phyloP scores from a whole-genome alignment of 139 green algal species.

The Limnomonas spitsbergensis region DNA sequence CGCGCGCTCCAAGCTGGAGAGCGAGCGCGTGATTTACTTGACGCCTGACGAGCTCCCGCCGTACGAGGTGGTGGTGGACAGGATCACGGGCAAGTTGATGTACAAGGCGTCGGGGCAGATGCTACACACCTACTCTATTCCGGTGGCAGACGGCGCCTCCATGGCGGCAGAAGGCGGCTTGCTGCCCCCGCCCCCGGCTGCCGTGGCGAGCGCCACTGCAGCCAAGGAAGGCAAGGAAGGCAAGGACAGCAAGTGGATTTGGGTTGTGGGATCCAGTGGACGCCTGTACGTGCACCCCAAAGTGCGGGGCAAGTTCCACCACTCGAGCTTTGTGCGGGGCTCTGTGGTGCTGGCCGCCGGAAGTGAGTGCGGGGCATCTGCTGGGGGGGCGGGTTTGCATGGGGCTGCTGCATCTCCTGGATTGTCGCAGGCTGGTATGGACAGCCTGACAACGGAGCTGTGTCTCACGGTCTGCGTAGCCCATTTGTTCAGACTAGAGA shows the following conservation, averaged over 20 bases:
- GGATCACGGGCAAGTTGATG: constrained; percentile 25
- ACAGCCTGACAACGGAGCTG: too few relatives aligned
- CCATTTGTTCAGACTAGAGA: too few relatives aligned
- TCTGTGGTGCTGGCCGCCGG: background rate
- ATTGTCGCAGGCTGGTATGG: too few relatives aligned
- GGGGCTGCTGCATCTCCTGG: too few relatives aligned
- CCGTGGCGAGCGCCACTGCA: too few relatives aligned
- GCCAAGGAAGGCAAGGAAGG: too few relatives aligned
- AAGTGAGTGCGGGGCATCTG: background rate
- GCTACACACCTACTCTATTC: constrained; percentile 44
- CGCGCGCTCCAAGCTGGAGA: constrained; percentile 45
- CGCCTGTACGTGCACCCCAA: constrained; percentile 50
- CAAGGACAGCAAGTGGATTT: constrained; percentile 60
- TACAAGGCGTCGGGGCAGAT: constrained; percentile 34
- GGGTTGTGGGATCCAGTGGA: constrained; percentile 47
- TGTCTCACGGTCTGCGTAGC: too few relatives aligned
- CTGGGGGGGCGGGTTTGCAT: background rate
- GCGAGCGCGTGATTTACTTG: constrained; percentile 55
- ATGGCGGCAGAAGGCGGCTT: too few relatives aligned
- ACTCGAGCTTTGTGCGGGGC: constrained; percentile 56
- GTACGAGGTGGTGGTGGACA: constrained; percentile 47
- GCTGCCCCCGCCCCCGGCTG: too few relatives aligned
- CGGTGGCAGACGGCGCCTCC: too few relatives aligned
- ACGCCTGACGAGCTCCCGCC: constrained; percentile 35
- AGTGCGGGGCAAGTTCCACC: constrained; percentile 55